Base-by-base conservation (phyloP, 164 flowering plant genomes). In the Stephania cephalantha region DNA sequence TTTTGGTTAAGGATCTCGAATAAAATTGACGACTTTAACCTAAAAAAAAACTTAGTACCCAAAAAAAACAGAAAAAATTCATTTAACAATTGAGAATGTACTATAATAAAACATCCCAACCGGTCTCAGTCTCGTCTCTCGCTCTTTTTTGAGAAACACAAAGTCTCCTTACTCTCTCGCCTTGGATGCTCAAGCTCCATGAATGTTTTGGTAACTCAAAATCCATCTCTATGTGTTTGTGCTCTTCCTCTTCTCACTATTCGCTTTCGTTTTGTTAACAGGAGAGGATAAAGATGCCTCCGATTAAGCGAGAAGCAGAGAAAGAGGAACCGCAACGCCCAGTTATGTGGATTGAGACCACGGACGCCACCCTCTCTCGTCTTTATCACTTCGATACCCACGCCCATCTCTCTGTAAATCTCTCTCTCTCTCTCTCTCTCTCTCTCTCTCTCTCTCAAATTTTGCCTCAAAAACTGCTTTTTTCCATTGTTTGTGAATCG, bases 291-390 rank as follows among this genome's bases (percentile, higher is more conserved):
- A 85, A 71, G 78, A 76, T 81, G 86, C 74, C 52, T 2, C 42
- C 4, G 42, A 86, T 81, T 83, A 86, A 90, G 63, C 13, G 63
- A 71, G 88, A 87, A 48, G 75, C 86, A 5, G 86, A 77, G 10
- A 80, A 79, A 71, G 71, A 71, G 48, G 76, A 73, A 35, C 67
- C 35, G 50, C 76, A 74, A 64, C 73, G 72, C 17, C 86, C 91
- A 2, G 89, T 88, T 46, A 83, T 50, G 50, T 95, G 99, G 99
- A 74, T 87, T 46, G 99, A 95, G 72, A 86, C 84, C 48, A 78
- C 86, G 8, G 92, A 84, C 25, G 79, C 91, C 11, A 79, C 92
- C 17, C 80, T 90, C 42, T 82, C 91, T 5, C 87, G 83, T 52
- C 85, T 66, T 25, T 95, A 46, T 75, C 86, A 82, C 46, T 95